Conservation (phyloP, 208 protist species). For the Acanthamoeba healyi region DNA sequence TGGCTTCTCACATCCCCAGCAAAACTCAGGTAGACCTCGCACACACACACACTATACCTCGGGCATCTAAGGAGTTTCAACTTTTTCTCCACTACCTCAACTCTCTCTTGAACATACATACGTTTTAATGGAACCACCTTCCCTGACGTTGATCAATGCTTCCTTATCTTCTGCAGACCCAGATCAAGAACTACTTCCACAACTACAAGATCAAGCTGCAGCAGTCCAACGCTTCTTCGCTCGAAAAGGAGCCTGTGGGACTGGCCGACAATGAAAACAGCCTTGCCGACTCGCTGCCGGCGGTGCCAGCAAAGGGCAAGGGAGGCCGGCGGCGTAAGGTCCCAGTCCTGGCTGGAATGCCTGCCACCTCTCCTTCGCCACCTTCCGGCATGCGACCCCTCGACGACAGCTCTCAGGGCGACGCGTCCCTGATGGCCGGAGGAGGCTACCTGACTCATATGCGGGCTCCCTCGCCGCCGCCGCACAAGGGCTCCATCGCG, state of each 20-base stretch:
- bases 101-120: too few species aligned
- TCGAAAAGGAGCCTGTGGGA: conserved; percentile 61
- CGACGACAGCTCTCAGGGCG: background rate
- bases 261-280: conserved; percentile 27
- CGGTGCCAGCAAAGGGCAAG: conserved; percentile 42
- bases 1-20: conserved; percentile 70
- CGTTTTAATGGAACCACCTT: background rate
- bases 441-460: background rate
- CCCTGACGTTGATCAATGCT: background rate
- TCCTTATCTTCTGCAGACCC: background rate
- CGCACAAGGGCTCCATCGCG: conserved; percentile 67
- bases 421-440: background rate
- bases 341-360: background rate
- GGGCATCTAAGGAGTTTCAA: too few species aligned
- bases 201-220: conserved; percentile 78
- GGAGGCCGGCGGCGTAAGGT: conserved; percentile 31
- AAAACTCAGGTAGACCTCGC: conserved; percentile 53
- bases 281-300: background rate
- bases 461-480: conserved; percentile 34
- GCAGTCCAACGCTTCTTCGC: conserved; percentile 64
- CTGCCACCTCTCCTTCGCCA: background rate
- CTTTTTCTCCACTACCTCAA: too few species aligned
- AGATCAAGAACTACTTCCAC: conserved; percentile 78
- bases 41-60: background rate
- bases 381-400: background rate